Evolutionary conservation across 1,284 basidiomycete species (phyloP).

Genomic region (Tilletia walkeri): DNA sequence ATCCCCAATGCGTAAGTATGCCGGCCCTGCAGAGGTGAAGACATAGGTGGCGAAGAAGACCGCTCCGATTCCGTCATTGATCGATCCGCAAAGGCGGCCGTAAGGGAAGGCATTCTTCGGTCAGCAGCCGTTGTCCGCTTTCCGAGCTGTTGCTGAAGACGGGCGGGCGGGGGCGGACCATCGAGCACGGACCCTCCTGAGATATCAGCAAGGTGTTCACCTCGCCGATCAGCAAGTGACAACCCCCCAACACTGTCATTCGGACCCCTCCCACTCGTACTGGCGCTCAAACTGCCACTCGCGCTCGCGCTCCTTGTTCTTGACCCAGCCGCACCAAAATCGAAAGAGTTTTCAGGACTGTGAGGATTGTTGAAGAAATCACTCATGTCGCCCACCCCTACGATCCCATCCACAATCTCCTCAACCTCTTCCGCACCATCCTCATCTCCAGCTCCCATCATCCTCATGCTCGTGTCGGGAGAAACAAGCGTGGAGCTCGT

Average conservation of each 20-base stretch:
- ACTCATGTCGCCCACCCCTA: neutral
- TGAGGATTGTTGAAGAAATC: slow-evolving; percentile 16
- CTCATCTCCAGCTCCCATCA: too few species aligned
- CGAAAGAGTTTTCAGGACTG: neutral
- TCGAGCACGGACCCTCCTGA: neutral
- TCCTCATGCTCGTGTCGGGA: slow-evolving; percentile 7
- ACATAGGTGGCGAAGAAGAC: slow-evolving; percentile 4
- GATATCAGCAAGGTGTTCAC: slow-evolving; percentile 1
- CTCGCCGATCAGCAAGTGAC: neutral
- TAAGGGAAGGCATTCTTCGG: neutral
- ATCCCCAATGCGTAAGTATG: neutral
- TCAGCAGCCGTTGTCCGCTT: neutral
- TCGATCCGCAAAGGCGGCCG: slow-evolving; percentile 7
- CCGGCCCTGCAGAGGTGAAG: slow-evolving; percentile 9
- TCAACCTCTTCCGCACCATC: neutral
- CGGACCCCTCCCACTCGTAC: too few species aligned
- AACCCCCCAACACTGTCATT: too few species aligned
- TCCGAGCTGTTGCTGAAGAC: neutral
- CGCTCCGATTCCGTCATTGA: slow-evolving; percentile 11
- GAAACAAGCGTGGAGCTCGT: neutral
- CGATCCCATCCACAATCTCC: neutral
- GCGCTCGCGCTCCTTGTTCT: too few species aligned
- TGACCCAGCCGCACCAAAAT: neutral
- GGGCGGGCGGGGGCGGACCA: neutral
- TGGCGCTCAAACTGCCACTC: too few species aligned